Percentiles rank a stretch among this genome's conserved stretches.
phyloP scores from a whole-genome alignment of 495 filamentous ascomycete genomes.

The Tuber aestivum region DNA sequence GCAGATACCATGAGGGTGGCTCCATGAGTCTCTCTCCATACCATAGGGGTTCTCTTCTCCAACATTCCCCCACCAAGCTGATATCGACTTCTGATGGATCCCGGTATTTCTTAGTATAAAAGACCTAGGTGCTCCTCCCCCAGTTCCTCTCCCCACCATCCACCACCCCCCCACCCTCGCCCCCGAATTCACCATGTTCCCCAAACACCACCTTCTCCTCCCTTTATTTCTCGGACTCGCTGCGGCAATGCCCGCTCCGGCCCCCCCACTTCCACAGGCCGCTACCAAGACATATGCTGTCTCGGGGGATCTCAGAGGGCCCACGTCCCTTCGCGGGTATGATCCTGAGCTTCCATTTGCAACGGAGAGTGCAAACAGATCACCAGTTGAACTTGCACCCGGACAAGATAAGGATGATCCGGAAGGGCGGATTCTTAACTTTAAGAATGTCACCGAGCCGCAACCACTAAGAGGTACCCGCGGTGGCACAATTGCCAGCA shows the following conservation, averaged over 20 bases:
- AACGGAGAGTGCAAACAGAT: slow-evolving; percentile 31
- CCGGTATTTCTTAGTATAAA: neutral
- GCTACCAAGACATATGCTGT: slow-evolving; percentile 38
- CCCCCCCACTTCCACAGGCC: slow-evolving; percentile 18
- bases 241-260: slow-evolving; percentile 15
- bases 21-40: neutral
- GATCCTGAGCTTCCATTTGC: slow-evolving; percentile 29
- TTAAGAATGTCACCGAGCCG: slow-evolving; percentile 56
- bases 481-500: slow-evolving; percentile 49
- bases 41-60: neutral
- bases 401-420: slow-evolving; percentile 56
- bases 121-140: neutral
- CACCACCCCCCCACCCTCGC: neutral
- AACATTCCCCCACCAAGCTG: neutral
- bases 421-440: slow-evolving; percentile 59
- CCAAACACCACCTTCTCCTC: slow-evolving; percentile 21
- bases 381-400: slow-evolving; percentile 44
- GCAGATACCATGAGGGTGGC: neutral
- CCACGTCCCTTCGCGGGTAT: slow-evolving; percentile 37
- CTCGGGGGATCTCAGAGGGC: slow-evolving; percentile 29
- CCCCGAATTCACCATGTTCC: slow-evolving; percentile 7
- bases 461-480: slow-evolving; percentile 61
- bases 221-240: slow-evolving; percentile 24
- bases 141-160: neutral
- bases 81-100: neutral